Evolutionary conservation across 176 grass and related monocot genomes (phyloP), one percentile per base, ranked within the genome.

Genomic region (Carex pumila): DNA sequence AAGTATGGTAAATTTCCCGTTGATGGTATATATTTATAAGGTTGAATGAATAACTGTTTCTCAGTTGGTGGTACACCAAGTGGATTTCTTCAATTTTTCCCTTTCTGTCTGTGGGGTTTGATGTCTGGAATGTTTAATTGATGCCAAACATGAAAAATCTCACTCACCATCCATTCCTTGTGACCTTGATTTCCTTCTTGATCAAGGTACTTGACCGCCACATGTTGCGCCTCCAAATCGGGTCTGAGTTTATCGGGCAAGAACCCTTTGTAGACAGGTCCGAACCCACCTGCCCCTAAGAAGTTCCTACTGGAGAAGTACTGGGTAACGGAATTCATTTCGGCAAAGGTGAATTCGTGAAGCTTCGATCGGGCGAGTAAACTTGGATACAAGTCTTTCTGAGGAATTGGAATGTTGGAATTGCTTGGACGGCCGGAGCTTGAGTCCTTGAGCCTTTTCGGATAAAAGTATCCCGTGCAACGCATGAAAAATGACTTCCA

Each of bases 141-240:
- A 4, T 8, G 22, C 7, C 13, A 13, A 7, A 10, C 9, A 63
- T 30, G 12, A 3, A 31, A 61, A 15, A 61, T 55, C n/a, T 62
- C 32, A 29, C 88, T 79, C 74, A 97, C 94, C 95, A 98, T 87
- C 95, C 95, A 98, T 88, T 98, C 95, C 54, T 91, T 83, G 80
- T 98, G 92, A 0, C 95, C 95, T 85, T 94, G 95, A 0, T 62
- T 82, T 65, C 95, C 95, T 60, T 93, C 92, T 81, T 87, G 84
- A 31, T 94, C 95, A 65, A 98, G 88, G 77, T 94, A 94, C 95
- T 98, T 98, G 65, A 98, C 92, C 7, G 95, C 95, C 62, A 98
- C 92, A 21, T 93, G 84, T 87, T 98, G 95, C 30, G 87, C 13
- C 55, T 71, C 76, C 54, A 98, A 88, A 2, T 92, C 87, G 0